These are phyloP conservation scores for Alloteropsis semialata DNA, from an alignment of 176 grass and related monocot genomes.

Conservation along the genomic window DNA sequence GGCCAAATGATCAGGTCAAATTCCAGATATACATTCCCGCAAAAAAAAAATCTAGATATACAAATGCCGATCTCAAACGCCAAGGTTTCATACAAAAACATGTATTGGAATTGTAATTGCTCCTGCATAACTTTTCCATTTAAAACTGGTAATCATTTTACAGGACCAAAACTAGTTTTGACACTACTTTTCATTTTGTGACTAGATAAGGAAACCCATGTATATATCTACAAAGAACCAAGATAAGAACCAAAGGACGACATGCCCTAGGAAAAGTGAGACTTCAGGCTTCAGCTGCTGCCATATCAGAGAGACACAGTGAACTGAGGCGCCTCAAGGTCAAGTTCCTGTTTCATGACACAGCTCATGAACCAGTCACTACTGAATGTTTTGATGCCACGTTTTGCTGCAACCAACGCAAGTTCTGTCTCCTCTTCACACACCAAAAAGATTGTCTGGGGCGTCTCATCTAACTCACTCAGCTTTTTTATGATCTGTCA, in stretches of 20 bases:
- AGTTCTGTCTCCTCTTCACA: conserved; percentile 70
- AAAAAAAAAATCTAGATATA: no score
- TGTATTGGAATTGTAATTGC: not conserved
- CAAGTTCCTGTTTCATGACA: conserved; percentile 85
- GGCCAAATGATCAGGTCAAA: no score
- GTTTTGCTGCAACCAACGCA: conserved; percentile 53
- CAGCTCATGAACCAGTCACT: conserved; percentile 88
- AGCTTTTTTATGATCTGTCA: conserved; percentile 54
- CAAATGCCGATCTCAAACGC: not conserved
- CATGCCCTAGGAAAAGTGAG: not conserved
- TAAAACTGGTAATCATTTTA: not conserved
- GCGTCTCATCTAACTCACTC: conserved; percentile 32
- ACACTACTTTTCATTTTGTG: not conserved
- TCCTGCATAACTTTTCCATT: not conserved
- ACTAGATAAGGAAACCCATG: not conserved
- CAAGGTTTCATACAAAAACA: not conserved
- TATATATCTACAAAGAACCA: conserved; percentile 11
- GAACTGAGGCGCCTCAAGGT: conserved; percentile 75
- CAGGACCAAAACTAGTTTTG: not conserved
- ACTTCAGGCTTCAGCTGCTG: conserved; percentile 4
- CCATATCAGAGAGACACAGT: conserved; percentile 56
- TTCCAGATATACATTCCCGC: no score
- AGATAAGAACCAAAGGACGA: not conserved
- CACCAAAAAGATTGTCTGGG: conserved; percentile 65
- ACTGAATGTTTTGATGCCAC: conserved; percentile 63